Evolutionary conservation across 1,139 yeast species (phyloP).

Genomic region (Protomyces pachydermus): DNA sequence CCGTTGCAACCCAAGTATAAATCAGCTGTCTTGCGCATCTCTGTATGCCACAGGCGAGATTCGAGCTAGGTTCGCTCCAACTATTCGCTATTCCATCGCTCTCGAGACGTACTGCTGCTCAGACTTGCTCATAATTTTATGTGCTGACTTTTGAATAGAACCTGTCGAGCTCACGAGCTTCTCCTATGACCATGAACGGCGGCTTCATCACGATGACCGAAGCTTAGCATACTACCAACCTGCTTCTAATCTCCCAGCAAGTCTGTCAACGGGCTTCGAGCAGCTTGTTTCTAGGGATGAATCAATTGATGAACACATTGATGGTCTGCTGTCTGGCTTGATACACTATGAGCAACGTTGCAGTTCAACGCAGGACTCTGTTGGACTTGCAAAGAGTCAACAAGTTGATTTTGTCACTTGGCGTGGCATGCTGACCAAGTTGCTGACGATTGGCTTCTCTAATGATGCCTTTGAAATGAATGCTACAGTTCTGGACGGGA

Average conservation of each 20-base stretch:
- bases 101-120: conserved; percentile 1
- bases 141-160: conserved; percentile 35
- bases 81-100: conserved; percentile 13
- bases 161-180: conserved; percentile 67
- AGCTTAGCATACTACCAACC: conserved; percentile 39
- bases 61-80: conserved; percentile 7
- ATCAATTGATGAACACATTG: conserved; percentile 51
- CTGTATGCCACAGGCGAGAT: neutral
- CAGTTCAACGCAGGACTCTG: conserved; percentile 42
- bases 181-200: conserved; percentile 51
- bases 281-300: conserved; percentile 57
- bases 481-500: conserved; percentile 47
- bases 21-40: neutral
- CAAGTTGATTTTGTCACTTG: conserved; percentile 62
- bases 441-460: conserved; percentile 59
- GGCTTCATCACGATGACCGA: conserved; percentile 48
- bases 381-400: conserved; percentile 36
- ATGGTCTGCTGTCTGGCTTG: conserved; percentile 55
- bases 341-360: conserved; percentile 49
- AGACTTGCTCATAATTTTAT: neutral
- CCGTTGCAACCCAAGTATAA: no score
- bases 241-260: conserved; percentile 35
- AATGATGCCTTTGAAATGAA: conserved; percentile 60
- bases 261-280: conserved; percentile 59
- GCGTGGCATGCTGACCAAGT: conserved; percentile 70